Conservation (phyloP, 768 basidiomycete genomes). For the Trametopsis cervina region DNA sequence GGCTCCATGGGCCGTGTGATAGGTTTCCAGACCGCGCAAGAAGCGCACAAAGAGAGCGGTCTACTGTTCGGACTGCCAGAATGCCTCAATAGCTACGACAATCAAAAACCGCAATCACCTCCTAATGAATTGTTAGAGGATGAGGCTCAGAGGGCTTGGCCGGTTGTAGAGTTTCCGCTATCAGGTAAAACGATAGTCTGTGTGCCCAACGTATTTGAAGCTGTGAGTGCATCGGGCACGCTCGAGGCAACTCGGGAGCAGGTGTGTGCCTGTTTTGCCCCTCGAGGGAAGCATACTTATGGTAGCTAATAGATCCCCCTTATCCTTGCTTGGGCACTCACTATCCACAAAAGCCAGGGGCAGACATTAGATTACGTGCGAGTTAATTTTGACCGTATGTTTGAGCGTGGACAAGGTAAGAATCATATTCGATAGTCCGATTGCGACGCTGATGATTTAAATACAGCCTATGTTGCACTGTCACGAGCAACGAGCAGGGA, state of each 20-base stretch:
- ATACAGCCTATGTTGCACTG: conserved; percentile 60
- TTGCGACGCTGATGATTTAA: not conserved
- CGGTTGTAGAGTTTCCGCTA: too few species aligned
- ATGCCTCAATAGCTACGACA: too few species aligned
- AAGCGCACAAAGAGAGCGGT: too few species aligned
- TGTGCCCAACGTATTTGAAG: conserved; percentile 50
- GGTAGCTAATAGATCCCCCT: conserved; percentile 48
- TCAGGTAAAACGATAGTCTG: conserved; percentile 43
- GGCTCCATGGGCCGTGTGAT: conserved; percentile 56
- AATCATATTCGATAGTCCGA: not conserved
- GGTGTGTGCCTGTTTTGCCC: conserved; percentile 25
- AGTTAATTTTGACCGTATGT: conserved; percentile 65
- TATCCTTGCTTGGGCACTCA: conserved; percentile 77
- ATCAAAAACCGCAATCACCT: too few species aligned
- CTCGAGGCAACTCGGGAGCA: conserved; percentile 54
- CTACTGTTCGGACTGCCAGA: too few species aligned
- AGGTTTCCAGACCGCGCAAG: conserved; percentile 39
- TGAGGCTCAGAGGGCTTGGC: too few species aligned
- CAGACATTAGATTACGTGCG: conserved; percentile 81
- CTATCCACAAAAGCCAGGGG: conserved; percentile 85
- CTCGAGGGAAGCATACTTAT: too few species aligned
- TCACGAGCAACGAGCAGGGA: conserved; percentile 68
- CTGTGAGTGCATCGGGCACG: too few species aligned
- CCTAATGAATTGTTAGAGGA: too few species aligned
- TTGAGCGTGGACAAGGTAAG: conserved; percentile 73